Base-by-base conservation (phyloP, 345 rosid genomes). In the Gossypium raimondii region DNA sequence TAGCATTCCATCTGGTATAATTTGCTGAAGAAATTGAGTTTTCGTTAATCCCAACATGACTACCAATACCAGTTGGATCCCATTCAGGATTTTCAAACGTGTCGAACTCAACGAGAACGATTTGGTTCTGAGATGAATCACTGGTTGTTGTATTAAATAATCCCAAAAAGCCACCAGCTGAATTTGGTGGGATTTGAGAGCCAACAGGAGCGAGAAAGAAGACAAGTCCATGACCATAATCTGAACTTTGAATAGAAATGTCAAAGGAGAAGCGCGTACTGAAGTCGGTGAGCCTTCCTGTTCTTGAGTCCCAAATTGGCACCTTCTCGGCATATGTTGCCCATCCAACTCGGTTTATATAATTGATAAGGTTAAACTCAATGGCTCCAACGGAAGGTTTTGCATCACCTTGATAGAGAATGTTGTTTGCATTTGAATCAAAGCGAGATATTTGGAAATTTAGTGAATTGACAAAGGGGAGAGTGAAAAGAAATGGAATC, bases 1-100 rank as follows among this genome's bases (percentile, higher is more conserved):
- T 73, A 24, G 53, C 67, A 45, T 73, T 73, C 75, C 75, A 73
- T 24, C 1, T 13, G 4, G 55, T 44, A 16, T 73, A 58, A 3
- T 4, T 14, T 7, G 62, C 48, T 0, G 86, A 84, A 3, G 0
- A 5, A 10, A 80, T 67, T 12, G 82, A 76, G 64, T 85, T 83
- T 65, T 67, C 76, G 72, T 86, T 81, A 63, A 86, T 84, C 18
- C 86, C 89, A 9, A 83, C 85, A 57, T 86, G 89, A 17, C 77
- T 66, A 2, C 12, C 25, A 52, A 74, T 45, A 13, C 55, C 56
- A 1, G 7, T 0, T 10, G 89, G 86, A 81, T 86, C 87, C 88
- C 80, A 77, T 57, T 58, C 65, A 2, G 12, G 0, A 66, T 78
- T 83, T 7, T 2, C 8, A 38, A 0, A 75, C 0, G 83, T 74